Percentiles rank a stretch among this genome's conserved stretches.
Evolutionary conservation across 495 filamentous ascomycete species (phyloP).

Genomic region (Xylaria sp.): DNA sequence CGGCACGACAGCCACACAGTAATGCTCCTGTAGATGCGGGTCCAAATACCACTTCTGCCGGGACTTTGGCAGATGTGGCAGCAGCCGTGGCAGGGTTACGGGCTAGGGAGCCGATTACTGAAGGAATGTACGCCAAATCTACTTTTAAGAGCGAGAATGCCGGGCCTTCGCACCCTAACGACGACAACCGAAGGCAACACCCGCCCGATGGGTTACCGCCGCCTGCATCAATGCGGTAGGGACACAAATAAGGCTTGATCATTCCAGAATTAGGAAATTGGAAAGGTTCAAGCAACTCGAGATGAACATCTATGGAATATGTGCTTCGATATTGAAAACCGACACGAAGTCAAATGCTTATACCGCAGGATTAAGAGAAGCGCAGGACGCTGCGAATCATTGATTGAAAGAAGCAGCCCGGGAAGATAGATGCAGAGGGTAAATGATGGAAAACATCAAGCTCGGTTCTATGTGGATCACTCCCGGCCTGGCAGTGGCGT

Average conservation of each 20-base stretch:
- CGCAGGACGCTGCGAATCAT: background rate
- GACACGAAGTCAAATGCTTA: background rate
- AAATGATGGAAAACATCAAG: conserved; percentile 25
- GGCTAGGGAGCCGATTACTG: conserved; percentile 34
- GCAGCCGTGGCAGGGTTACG: conserved; percentile 40
- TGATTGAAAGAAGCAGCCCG: background rate
- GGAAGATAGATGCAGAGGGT: conserved; percentile 9
- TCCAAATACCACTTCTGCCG: conserved; percentile 34
- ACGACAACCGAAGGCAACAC: conserved; percentile 49
- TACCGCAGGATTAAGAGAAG: background rate
- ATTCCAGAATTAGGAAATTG: background rate
- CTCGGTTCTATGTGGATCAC: conserved; percentile 26
- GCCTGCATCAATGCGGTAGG: conserved; percentile 36
- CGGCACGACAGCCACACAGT: conserved; percentile 51
- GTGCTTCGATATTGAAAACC: background rate
- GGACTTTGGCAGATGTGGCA: conserved; percentile 42
- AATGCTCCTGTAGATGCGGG: conserved; percentile 29
- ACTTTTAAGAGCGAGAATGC: conserved; percentile 37
- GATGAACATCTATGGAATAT: background rate
- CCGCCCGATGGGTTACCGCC: conserved; percentile 41
- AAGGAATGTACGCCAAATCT: conserved; percentile 36
- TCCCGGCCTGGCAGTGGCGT: conserved; percentile 34
- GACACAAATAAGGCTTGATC: background rate
- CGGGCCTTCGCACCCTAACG: conserved; percentile 46
- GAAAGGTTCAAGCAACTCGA: background rate